Percentiles rank a stretch among this genome's conserved stretches.
Conservation (phyloP, 225 moss, liverwort and hornwort genomes). For the Pseudoscleropodium purum region DNA sequence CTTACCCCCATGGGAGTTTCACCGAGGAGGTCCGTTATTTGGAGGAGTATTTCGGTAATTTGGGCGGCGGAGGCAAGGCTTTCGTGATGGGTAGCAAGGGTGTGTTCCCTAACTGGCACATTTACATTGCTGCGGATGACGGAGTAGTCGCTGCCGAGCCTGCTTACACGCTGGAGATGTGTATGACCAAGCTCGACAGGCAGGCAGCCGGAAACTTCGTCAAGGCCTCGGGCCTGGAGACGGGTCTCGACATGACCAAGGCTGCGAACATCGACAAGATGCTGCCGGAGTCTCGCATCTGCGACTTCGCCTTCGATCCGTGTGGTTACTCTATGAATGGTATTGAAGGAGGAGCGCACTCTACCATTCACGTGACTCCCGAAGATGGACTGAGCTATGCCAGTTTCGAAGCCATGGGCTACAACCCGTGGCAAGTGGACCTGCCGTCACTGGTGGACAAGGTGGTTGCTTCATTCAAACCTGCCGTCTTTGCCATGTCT, state of each 20-base stretch:
- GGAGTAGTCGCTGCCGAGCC: conserved; percentile 1
- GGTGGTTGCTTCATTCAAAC: conserved; percentile 59
- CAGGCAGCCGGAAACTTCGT: conserved; percentile 47
- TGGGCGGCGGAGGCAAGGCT: conserved; percentile 69
- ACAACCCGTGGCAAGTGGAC: conserved; percentile 34
- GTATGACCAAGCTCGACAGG: conserved; percentile 71
- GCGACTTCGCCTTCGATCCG: conserved; percentile 83
- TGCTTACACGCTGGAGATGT: conserved; percentile 71
- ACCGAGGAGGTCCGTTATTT: conserved; percentile 71
- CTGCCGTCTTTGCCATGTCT: conserved; percentile 64
- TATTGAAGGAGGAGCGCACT: conserved; percentile 65
- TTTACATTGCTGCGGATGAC: conserved; percentile 47
- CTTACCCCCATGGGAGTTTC: conserved; percentile 74
- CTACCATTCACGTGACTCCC: conserved; percentile 90
- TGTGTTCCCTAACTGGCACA: conserved; percentile 76
- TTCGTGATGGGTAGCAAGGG: conserved; percentile 70
- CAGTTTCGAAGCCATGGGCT: conserved; percentile 94
- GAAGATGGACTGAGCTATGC: conserved; percentile 85
- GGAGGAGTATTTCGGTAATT: conserved; percentile 60
- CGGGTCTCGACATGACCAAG: conserved; percentile 60
- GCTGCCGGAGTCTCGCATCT: conserved; percentile 58
- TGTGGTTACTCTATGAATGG: conserved; percentile 97
- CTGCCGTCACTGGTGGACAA: conserved; percentile 36
- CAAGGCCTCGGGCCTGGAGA: conserved; percentile 33
- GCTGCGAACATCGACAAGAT: conserved; percentile 43